Evolutionary conservation across 805 yeast genomes (phyloP).

Genomic region (Nakazawaea anatomiae): DNA sequence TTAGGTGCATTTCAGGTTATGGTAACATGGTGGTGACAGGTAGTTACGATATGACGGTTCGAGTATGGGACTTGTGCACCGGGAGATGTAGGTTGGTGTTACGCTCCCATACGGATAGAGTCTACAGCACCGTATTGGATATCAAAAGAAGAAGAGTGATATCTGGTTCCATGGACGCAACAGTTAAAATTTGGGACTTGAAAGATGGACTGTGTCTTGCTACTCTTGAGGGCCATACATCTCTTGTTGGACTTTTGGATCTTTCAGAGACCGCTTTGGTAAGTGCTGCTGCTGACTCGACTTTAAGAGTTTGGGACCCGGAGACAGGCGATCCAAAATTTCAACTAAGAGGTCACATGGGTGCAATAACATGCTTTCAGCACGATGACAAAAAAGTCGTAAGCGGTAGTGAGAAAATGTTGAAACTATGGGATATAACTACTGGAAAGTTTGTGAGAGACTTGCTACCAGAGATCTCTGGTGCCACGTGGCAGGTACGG

Average conservation of each 20-base stretch:
- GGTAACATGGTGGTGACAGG: conserved; percentile 85
- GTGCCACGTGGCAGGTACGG: conserved; percentile 92
- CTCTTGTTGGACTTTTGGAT: conserved; percentile 82
- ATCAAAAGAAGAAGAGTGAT: conserved; percentile 71
- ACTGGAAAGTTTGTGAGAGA: conserved; percentile 75
- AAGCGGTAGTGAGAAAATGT: conserved; percentile 83
- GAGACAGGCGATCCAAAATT: conserved; percentile 58
- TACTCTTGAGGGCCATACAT: conserved; percentile 80
- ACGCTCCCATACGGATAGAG: conserved; percentile 80
- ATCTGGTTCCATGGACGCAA: conserved; percentile 87
- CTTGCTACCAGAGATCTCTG: conserved; percentile 65
- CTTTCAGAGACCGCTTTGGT: conserved; percentile 72
- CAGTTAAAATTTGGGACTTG: conserved; percentile 87
- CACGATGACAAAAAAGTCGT: conserved; percentile 80
- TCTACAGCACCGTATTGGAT: conserved; percentile 85
- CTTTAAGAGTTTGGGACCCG: conserved; percentile 91
- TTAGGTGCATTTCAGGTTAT: conserved; percentile 81
- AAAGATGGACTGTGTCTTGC: conserved; percentile 64
- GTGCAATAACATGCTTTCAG: conserved; percentile 90
- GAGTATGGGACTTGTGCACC: conserved; percentile 86
- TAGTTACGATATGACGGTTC: conserved; percentile 81
- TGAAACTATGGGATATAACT: conserved; percentile 81
- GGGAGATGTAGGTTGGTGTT: conserved; percentile 69
- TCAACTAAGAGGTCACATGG: conserved; percentile 73
- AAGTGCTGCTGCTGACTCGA: conserved; percentile 94